These are phyloP conservation scores for Yamadazyma triangularis DNA, from an alignment of 1,139 yeast species.

Conservation along the genomic window DNA sequence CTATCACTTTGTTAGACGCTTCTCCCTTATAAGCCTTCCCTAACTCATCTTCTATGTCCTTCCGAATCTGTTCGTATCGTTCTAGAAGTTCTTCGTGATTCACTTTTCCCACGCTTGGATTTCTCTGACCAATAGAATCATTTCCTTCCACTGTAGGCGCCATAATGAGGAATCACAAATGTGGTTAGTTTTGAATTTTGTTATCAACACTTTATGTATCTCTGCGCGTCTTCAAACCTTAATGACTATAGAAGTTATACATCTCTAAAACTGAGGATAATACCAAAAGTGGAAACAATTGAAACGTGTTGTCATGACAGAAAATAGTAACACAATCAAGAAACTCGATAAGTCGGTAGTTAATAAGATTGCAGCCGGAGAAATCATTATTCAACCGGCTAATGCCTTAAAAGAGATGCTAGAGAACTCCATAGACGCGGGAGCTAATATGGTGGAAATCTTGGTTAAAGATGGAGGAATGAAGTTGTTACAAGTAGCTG, in stretches of 20 bases:
- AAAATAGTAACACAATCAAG: slow-evolving; percentile 15
- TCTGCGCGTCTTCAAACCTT: no score
- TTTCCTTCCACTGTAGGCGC: no score
- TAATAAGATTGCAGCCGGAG: slow-evolving; percentile 95
- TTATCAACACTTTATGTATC: no score
- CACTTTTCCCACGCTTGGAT: no score
- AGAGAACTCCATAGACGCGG: slow-evolving; percentile 54
- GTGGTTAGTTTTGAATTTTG: no score
- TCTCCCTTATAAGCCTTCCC: slow-evolving; percentile 25
- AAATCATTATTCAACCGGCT: slow-evolving; percentile 89
- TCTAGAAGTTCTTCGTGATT: slow-evolving; percentile 10
- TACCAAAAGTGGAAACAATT: no score
- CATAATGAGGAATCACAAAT: no score
- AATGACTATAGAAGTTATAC: no score
- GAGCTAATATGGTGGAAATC: slow-evolving; percentile 44
- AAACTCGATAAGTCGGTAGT: slow-evolving; percentile 66
- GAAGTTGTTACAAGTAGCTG: slow-evolving; percentile 48
- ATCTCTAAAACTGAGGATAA: no score
- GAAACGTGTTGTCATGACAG: no score
- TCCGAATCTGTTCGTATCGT: slow-evolving; percentile 18
- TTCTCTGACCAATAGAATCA: no score
- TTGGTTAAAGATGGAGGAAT: slow-evolving; percentile 53
- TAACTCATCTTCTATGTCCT: slow-evolving; percentile 12
- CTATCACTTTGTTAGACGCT: slow-evolving; percentile 20
- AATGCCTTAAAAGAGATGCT: slow-evolving; percentile 60